These are phyloP conservation scores for Fusarium continuum DNA, from an alignment of 2,329 filamentous ascomycete species.

Conservation along the genomic window DNA sequence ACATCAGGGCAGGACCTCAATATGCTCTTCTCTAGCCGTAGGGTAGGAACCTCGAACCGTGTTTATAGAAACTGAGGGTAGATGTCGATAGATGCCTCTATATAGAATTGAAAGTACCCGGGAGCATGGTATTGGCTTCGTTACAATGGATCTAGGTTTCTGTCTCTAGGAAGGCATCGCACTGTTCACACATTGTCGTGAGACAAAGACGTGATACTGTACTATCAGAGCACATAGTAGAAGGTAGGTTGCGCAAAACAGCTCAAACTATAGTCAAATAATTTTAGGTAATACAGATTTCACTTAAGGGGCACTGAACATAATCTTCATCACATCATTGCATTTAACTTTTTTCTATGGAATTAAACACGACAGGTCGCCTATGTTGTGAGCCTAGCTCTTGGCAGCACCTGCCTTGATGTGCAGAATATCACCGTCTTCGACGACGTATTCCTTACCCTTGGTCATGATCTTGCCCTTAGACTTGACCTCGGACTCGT, in stretches of 20 bases:
- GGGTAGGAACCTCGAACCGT: too few relatives aligned
- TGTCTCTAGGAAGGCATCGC: too few relatives aligned
- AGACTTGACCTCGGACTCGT: constrained; percentile 87
- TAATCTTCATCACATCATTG: constrained; percentile 33
- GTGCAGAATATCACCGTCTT: constrained; percentile 83
- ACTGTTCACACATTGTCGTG: too few relatives aligned
- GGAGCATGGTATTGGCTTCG: too few relatives aligned
- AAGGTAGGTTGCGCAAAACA: neutral
- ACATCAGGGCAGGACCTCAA: too few relatives aligned
- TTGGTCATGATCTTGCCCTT: constrained; percentile 98
- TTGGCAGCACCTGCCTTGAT: constrained; percentile 92
- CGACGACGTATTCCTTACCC: constrained; percentile 94
- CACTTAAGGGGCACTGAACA: neutral
- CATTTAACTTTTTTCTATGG: constrained; percentile 39
- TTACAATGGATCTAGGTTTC: too few relatives aligned
- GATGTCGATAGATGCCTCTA: too few relatives aligned
- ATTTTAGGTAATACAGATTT: neutral
- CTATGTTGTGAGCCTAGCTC: constrained; percentile 55
- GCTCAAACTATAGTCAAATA: neutral
- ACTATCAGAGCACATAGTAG: too few relatives aligned
- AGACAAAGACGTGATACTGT: too few relatives aligned
- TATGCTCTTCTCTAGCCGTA: too few relatives aligned
- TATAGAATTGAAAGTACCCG: too few relatives aligned
- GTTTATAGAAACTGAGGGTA: too few relatives aligned
- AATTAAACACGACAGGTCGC: constrained; percentile 5